Base-by-base conservation (phyloP, 495 filamentous ascomycete genomes). In the Talaromyces adpressus region DNA sequence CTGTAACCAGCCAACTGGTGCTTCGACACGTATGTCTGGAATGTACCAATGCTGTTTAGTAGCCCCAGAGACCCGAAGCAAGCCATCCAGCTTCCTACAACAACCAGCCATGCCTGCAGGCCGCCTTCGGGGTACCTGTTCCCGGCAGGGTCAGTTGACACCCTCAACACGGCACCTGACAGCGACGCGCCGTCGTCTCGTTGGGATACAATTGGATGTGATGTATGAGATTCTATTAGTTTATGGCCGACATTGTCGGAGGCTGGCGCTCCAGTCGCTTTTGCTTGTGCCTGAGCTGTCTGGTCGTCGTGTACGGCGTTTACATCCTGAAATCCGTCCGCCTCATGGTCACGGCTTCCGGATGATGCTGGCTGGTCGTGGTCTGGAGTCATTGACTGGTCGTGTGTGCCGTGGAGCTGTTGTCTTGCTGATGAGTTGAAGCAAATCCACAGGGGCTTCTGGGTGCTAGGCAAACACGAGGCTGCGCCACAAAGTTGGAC, bases 91-190 rank as follows among this genome's bases (percentile, higher is more conserved):
- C 85, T 85, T 20, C 91, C 90, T 11, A 92, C 68, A 30, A 94
- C 89, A 25, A 92, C 89, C 6, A 85, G 77, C 89, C 91, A 96
- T 25, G 88, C 89, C 64, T 83, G 72, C 2, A 83, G 70, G 27
- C 91, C 91, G 45, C 91, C 89, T 75, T 93, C 90, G 0, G 89
- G 89, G 63, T 88, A 91, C 23, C 70, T 72, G 57, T 79, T 81
- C 0, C 79, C 79, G 54, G 78, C 72, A 32, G 71, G 70, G 57
- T 81, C 79, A 20, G 75, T 81, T 1, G 77, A 79, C 6, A 49
- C n/a, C 6, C 45, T n/a, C 45, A 49, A 20, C 18, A 49, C 45
- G 6, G 45, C n/a, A 49, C 6, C 45, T 49, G 45, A 49, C 45
- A 49, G 45, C n/a, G 45, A 49, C 45, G 45, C 45, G n/a, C 6